Base-by-base conservation (phyloP, 176 grass and related monocot genomes). In the Chrysopogon serrulatus region DNA sequence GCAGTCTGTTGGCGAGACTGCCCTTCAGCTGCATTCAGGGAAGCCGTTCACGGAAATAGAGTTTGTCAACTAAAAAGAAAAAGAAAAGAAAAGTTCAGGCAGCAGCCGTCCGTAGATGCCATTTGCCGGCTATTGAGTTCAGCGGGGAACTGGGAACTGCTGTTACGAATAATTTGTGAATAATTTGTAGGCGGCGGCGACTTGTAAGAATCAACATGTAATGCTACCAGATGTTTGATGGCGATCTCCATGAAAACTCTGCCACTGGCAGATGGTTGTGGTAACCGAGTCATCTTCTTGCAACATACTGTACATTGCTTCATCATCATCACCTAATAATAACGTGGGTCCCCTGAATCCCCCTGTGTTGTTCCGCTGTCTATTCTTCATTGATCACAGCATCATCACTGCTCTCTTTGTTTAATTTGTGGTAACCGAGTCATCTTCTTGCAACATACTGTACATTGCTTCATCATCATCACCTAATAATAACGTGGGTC, bases 1-100 rank as follows among this genome's bases (percentile, higher is more conserved):
- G 64, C 86, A 98, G 95, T 89, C 94, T 77, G 84, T 95, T 73
- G 95, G 92, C 34, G 95, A 95, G 49, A 72, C 76, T 68, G 88
- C 92, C 36, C 86, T 98, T 19, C 80, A 95, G 65, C 86, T 98
- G 77, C 95, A 95, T 79, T 83, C 89, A 10, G 92, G 92, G 33
- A 53, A 88, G 68, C 84, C 90, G 49, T 84, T 95, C 28, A 83
- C 84, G 1, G 92, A 65, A 85, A 71, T 98, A 82, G 90, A 98
- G 67, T 83, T 95, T 43, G 87, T 98, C 27, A 98, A 98, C 76
- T 98, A 85, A 83, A 61, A 12, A 54, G 8, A 21, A 37, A 2
- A 10, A 3, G 19, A n/a, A n/a, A n/a, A n/a, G 51, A 54, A 56
- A 56, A 56, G 8, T 56, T 0, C n/a, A 60, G 24, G n/a, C 23